Percentiles rank a stretch among this genome's conserved stretches.
These are phyloP conservation scores for Cladosporium sp. DNA, from an alignment of 2,329 filamentous ascomycete genomes.

Conservation along the genomic window DNA sequence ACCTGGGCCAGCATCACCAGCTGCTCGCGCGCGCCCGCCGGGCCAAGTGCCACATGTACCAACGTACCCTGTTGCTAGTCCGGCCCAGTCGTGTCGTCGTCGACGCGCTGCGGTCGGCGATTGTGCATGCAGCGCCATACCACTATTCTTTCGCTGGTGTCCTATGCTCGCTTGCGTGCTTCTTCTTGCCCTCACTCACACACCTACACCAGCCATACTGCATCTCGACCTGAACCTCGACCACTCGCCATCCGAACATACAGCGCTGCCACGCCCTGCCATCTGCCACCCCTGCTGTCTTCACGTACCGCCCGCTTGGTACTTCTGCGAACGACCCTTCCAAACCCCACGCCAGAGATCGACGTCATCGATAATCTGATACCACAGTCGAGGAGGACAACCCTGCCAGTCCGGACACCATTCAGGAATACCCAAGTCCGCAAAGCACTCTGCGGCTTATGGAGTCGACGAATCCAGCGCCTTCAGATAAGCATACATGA, in stretches of 20 bases:
- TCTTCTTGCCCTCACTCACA: neutral
- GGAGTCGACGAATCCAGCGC: neutral
- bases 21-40: neutral
- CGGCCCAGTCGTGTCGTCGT: constrained; percentile 11
- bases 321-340: constrained; percentile 4
- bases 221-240: neutral
- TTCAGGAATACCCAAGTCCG: neutral
- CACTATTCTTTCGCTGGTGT: neutral
- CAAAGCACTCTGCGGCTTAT: neutral
- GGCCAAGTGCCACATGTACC: constrained; percentile 6
- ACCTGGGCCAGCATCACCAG: neutral
- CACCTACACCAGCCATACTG: neutral
- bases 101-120: neutral
- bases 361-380: constrained; percentile 10
- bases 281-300: neutral
- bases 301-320: neutral
- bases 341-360: neutral
- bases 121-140: neutral
- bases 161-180: neutral
- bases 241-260: neutral
- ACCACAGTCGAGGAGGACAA: no score
- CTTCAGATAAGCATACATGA: constrained; percentile 8
- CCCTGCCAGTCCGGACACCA: neutral
- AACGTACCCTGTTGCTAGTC: neutral
- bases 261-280: neutral